A percentile compares a stretch with the other conserved stretches of the same genome.
These are phyloP conservation scores for Pythium phragmiticola DNA, from an alignment of 352 stramenopile genomes.

Conservation along the genomic window DNA sequence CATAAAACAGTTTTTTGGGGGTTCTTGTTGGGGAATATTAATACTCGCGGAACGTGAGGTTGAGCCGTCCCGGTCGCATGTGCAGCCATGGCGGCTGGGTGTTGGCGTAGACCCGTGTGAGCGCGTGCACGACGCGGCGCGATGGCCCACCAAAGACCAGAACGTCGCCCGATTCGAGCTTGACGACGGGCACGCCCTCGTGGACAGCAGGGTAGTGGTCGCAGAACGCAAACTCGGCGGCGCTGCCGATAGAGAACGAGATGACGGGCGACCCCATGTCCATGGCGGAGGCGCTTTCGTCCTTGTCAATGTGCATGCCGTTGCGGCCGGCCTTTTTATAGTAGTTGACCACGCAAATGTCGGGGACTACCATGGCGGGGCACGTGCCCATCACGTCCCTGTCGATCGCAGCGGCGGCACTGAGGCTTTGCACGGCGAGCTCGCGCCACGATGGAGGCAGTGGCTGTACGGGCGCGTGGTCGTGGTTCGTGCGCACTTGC, in stretches of 20 bases:
- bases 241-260: slow-evolving; percentile 66
- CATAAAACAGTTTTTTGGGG: too few relatives aligned
- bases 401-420: slow-evolving; percentile 38
- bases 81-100: slow-evolving; percentile 51
- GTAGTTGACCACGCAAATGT: slow-evolving; percentile 77
- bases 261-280: slow-evolving; percentile 62
- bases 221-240: slow-evolving; percentile 66
- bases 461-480: slow-evolving; percentile 35
- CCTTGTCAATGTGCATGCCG: slow-evolving; percentile 75
- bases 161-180: slow-evolving; percentile 62
- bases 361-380: slow-evolving; percentile 34
- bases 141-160: slow-evolving; percentile 70
- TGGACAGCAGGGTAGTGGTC: slow-evolving; percentile 49
- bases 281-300: slow-evolving; percentile 62
- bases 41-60: slow-evolving; percentile 73
- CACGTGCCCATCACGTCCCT: slow-evolving; percentile 48
- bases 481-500: slow-evolving; percentile 49
- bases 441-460: slow-evolving; percentile 37
- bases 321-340: slow-evolving; percentile 76
- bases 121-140: slow-evolving; percentile 57
- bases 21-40: too few relatives aligned
- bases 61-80: slow-evolving; percentile 62
- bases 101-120: slow-evolving; percentile 62
- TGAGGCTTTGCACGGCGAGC: slow-evolving; percentile 39
- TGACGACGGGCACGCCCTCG: slow-evolving; percentile 59